phyloP scores from a whole-genome alignment of 306 rosid species.

The Coriaria nepalensis region DNA sequence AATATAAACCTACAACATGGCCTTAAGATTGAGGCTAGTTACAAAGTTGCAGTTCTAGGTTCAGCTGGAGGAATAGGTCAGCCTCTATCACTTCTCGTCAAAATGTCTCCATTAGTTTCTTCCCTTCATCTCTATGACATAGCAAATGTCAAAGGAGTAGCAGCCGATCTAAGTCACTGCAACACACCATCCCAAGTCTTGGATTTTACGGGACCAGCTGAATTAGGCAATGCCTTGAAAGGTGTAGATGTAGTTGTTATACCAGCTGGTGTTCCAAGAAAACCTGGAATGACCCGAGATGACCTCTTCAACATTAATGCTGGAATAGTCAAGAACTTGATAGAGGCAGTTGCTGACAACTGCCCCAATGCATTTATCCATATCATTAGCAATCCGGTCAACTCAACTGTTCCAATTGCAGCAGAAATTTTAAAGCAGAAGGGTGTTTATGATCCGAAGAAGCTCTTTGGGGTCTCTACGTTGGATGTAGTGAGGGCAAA shows the following conservation, averaged over 20 bases:
- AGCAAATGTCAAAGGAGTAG: slow-evolving; percentile 91
- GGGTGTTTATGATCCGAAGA: slow-evolving; percentile 87
- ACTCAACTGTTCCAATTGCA: slow-evolving; percentile 91
- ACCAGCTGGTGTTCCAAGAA: slow-evolving; percentile 97
- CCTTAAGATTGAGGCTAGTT: slow-evolving; percentile 72
- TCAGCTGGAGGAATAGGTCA: slow-evolving; percentile 98
- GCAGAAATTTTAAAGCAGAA: slow-evolving; percentile 73
- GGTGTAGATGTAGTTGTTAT: slow-evolving; percentile 81
- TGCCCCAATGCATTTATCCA: slow-evolving; percentile 88
- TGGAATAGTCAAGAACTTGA: slow-evolving; percentile 70
- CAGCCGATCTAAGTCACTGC: slow-evolving; percentile 95
- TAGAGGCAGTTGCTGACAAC: slow-evolving; percentile 83
- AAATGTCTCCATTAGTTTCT: slow-evolving; percentile 92
- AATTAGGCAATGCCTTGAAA: slow-evolving; percentile 49
- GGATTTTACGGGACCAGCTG: slow-evolving; percentile 76
- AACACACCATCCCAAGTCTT: slow-evolving; percentile 81
- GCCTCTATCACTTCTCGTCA: slow-evolving; percentile 75
- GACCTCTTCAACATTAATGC: slow-evolving; percentile 97
- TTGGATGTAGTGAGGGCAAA: slow-evolving; percentile 98
- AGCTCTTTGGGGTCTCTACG: slow-evolving; percentile 90
- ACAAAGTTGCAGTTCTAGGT: slow-evolving; percentile 85
- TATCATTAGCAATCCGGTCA: slow-evolving; percentile 85
- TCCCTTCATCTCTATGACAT: slow-evolving; percentile 79
- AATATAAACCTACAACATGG: slow-evolving; percentile 21
- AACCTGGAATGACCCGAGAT: slow-evolving; percentile 98